phyloP scores from a whole-genome alignment of 2,329 filamentous ascomycete species.

The Hymenoscyphus linearis region DNA sequence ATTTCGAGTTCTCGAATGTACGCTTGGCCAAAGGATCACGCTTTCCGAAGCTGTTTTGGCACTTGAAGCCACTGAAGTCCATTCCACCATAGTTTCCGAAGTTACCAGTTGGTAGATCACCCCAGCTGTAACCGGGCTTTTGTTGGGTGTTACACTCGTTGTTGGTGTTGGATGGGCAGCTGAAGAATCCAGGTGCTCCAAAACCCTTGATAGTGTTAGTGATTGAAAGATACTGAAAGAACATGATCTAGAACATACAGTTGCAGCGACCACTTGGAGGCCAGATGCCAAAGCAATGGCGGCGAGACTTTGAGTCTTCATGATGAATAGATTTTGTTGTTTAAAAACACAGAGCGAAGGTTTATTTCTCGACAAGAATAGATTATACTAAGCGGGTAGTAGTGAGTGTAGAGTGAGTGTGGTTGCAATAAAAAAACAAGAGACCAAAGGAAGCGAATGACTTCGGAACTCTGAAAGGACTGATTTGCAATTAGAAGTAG shows the following conservation, averaged over 20 bases:
- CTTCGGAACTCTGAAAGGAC: slow-evolving; percentile 33
- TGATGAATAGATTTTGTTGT: slow-evolving; percentile 31
- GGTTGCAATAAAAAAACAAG: slow-evolving; percentile 31
- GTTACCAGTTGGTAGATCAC: slow-evolving; percentile 52
- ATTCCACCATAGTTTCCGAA: slow-evolving; percentile 68
- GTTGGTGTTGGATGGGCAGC: slow-evolving; percentile 65
- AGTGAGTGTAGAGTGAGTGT: slow-evolving; percentile 23
- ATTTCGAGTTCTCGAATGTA: slow-evolving; percentile 41
- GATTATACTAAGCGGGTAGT: slow-evolving; percentile 12
- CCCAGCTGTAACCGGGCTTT: slow-evolving; percentile 66
- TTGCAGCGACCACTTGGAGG: slow-evolving; percentile 37
- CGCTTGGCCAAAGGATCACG: slow-evolving; percentile 44
- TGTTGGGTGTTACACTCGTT: slow-evolving; percentile 74
- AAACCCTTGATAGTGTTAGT: slow-evolving; percentile 36
- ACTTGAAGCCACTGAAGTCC: slow-evolving; percentile 67
- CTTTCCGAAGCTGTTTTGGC: slow-evolving; percentile 55
- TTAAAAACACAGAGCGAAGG: slow-evolving; percentile 8
- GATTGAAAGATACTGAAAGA: background rate
- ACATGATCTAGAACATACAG: slow-evolving; percentile 19
- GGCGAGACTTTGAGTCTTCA: slow-evolving; percentile 35
- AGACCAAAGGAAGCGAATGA: slow-evolving; percentile 42
- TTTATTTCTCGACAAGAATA: slow-evolving; percentile 22
- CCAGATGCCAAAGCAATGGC: slow-evolving; percentile 41
- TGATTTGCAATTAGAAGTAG: slow-evolving; percentile 22
- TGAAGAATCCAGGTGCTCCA: slow-evolving; percentile 52